These are phyloP conservation scores for Fusarium compactum DNA, from an alignment of 2,329 filamentous ascomycete species.

Conservation along the genomic window DNA sequence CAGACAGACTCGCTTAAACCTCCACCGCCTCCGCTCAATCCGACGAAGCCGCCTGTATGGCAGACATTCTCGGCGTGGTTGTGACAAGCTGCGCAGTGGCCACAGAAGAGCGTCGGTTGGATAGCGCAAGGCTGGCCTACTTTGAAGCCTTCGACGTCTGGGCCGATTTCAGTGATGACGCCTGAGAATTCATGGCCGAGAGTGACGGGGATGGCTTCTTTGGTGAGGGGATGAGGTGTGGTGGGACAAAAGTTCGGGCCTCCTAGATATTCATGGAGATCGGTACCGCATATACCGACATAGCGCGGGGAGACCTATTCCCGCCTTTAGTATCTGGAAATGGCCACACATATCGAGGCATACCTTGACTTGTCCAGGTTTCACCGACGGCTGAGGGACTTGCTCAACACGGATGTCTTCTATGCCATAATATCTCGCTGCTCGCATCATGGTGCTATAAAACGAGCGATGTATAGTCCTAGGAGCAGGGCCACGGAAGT, in stretches of 20 bases:
- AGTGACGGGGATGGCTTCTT: constrained; percentile 67
- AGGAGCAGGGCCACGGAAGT: neutral
- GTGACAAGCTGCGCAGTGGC: constrained; percentile 66
- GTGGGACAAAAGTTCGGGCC: constrained; percentile 54
- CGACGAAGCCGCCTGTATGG: constrained; percentile 55
- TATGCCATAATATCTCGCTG: constrained; percentile 66
- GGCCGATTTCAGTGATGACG: constrained; percentile 68
- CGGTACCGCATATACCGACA: constrained; percentile 64
- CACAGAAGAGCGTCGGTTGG: constrained; percentile 70
- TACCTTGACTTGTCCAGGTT: constrained; percentile 61
- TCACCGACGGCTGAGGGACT: constrained; percentile 60
- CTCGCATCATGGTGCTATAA: constrained; percentile 63
- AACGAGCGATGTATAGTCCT: constrained; percentile 6
- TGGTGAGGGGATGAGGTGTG: constrained; percentile 70
- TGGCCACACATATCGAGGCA: rapidly evolving
- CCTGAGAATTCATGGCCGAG: constrained; percentile 76
- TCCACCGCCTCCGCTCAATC: constrained; percentile 60
- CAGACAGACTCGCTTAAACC: constrained; percentile 68
- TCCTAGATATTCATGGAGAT: constrained; percentile 51
- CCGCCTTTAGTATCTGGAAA: neutral
- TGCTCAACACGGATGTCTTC: constrained; percentile 67
- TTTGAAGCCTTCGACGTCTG: constrained; percentile 59
- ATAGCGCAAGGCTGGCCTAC: constrained; percentile 69
- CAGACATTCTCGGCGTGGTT: constrained; percentile 69
- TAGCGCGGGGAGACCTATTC: constrained; percentile 48